Base-by-base conservation (phyloP, 2,329 filamentous ascomycete genomes). In the Hymenoscyphus linearis region DNA sequence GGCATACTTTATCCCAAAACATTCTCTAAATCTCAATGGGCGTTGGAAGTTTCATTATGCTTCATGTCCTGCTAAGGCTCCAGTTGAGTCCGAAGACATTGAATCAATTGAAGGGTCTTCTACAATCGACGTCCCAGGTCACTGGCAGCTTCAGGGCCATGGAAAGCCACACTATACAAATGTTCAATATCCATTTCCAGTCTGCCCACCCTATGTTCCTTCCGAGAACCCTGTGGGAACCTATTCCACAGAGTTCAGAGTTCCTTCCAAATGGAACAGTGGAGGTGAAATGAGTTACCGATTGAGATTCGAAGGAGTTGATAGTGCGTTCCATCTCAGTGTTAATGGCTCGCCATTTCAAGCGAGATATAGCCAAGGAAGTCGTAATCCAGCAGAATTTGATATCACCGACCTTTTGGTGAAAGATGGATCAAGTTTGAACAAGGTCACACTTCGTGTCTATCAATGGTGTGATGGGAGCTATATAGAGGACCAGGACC, bases 71-170 rank as follows among this genome's bases (percentile, higher is more conserved):
- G 66, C 76, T 7, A 76, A 79, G 58, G 78, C 80, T 0, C 80
- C 81, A 22, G 66, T 60, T 13, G 61, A 59, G 22, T 57, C 64
- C 7, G 71, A 71, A 22, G 74, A 60, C 16, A 52, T 58, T 31
- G 47, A 35, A 22, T 35, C 31, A 70, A 18, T 62, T 5, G 56
- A 55, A 26, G 47, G 58, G 22, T 40, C 55, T 37, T 65, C 63
- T 31, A 65, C 56, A 10, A 83, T 88, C 40, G 68, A 79, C 12
- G 87, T 90, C 0, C 87, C 87, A 0, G 84, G 84, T 2, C 83
- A 86, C 69, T 59, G 58, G 58, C 58, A 59, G 22, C 52, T 59
- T 13, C 58, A 59, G 25, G 58, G 58, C 6, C 40, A 59, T 26
- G 58, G 58, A 18, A 59, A 59, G 18, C 58, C 58, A 18, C 58